A percentile compares a stretch with the other conserved stretches of the same genome.
Conservation (phyloP, 2,329 filamentous ascomycete species). For the Mariannaea sp. region DNA sequence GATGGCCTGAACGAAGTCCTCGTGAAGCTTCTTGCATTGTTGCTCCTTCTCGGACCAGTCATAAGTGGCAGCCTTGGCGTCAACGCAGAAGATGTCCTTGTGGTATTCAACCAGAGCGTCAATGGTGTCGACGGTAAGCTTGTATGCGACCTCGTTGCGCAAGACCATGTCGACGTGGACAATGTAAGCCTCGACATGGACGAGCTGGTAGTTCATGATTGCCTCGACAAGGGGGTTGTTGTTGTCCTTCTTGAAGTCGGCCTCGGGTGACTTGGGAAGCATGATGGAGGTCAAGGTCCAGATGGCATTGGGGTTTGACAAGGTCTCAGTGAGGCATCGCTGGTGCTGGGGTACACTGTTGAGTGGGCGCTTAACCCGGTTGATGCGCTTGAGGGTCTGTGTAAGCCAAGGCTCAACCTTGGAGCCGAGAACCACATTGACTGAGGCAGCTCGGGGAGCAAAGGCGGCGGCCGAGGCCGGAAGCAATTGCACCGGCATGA, state of each 20-base stretch:
- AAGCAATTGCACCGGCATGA: conserved; percentile 90
- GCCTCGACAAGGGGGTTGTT: conserved; percentile 65
- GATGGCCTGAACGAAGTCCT: conserved; percentile 93
- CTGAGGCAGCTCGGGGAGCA: conserved; percentile 84
- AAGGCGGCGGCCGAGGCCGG: conserved; percentile 96
- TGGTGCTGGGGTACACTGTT: conserved; percentile 97
- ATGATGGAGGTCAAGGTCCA: conserved; percentile 95
- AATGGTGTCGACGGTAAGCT: conserved; percentile 94
- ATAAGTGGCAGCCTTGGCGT: conserved; percentile 87
- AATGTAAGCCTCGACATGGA: conserved; percentile 95
- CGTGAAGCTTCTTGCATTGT: conserved; percentile 95
- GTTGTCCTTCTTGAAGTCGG: conserved; percentile 81
- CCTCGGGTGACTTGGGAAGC: conserved; percentile 85
- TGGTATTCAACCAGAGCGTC: conserved; percentile 93
- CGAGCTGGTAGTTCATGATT: conserved; percentile 88
- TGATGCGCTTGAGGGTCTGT: conserved; percentile 94
- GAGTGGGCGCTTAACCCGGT: conserved; percentile 92
- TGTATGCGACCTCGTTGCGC: conserved; percentile 96
- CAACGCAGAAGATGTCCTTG: conserved; percentile 91
- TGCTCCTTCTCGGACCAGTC: conserved; percentile 96
- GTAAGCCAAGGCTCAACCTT: conserved; percentile 98
- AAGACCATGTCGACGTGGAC: conserved; percentile 99
- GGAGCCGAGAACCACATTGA: conserved; percentile 90
- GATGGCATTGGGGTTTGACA: conserved; percentile 87
- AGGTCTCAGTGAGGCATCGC: conserved; percentile 90